Conservation (phyloP, 2,329 filamentous ascomycete genomes). For the Paraphoma sp. region DNA sequence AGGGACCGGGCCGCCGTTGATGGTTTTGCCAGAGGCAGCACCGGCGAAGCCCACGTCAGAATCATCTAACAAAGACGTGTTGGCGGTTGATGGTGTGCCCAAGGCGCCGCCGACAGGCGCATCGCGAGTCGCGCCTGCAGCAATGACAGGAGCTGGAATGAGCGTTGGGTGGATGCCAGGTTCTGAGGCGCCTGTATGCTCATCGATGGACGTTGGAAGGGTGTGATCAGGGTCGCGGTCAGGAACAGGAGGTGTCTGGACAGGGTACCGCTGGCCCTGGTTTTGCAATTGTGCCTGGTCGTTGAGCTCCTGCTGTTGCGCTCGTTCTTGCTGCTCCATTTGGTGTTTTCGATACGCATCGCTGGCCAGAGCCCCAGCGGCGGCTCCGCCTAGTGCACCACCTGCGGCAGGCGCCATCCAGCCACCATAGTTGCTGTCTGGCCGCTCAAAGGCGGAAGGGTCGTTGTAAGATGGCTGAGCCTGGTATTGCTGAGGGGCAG, state of each 20-base stretch:
- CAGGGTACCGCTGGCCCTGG: constrained; percentile 13
- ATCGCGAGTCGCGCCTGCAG: constrained; percentile 4
- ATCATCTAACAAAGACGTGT: constrained; percentile 41
- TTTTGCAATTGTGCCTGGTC: constrained; percentile 20
- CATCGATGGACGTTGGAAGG: constrained; percentile 16
- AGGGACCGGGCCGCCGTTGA: constrained; percentile 38
- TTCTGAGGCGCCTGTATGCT: constrained; percentile 8
- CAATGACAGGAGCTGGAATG: constrained; percentile 18
- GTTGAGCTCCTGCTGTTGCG: constrained; percentile 25
- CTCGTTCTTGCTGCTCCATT: constrained; percentile 32
- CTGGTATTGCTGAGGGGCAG: constrained; percentile 5
- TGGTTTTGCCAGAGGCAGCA: constrained; percentile 28
- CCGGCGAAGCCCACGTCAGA: constrained; percentile 34
- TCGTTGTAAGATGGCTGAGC: constrained; percentile 6
- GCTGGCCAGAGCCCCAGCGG: constrained; percentile 49
- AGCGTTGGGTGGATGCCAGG: constrained; percentile 6
- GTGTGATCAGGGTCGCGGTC: constrained; percentile 21
- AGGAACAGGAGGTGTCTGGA: constrained; percentile 11
- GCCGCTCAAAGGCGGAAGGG: constrained; percentile 26
- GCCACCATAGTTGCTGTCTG: constrained; percentile 56
- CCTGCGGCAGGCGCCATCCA: constrained; percentile 63
- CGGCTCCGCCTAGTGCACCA: constrained; percentile 53
- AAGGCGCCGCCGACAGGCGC: constrained; percentile 16
- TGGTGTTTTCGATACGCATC: constrained; percentile 44
- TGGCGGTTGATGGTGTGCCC: constrained; percentile 22